phyloP scores from a whole-genome alignment of 768 basidiomycete genomes.

The Leucocoprinus leucothites region DNA sequence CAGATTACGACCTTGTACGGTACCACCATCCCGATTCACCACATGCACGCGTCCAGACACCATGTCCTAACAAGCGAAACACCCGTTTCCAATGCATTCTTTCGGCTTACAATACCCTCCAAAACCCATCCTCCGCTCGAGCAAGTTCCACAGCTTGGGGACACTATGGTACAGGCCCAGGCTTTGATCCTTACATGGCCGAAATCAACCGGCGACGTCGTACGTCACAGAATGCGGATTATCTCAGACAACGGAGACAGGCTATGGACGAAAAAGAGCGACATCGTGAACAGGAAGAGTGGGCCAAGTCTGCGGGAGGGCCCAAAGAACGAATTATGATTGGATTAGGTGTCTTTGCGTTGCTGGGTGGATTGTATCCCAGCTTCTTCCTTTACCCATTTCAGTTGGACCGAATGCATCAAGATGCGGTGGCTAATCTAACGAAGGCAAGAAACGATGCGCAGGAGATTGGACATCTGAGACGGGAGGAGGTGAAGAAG shows the following conservation, averaged over 20 bases:
- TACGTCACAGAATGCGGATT: constrained; percentile 32
- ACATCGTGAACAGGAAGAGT: constrained; percentile 31
- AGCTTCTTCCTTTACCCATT: constrained; percentile 31
- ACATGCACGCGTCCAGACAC: constrained; percentile 25
- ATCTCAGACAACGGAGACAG: constrained; percentile 9
- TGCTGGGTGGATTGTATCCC: constrained; percentile 15
- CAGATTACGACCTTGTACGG: constrained; percentile 75
- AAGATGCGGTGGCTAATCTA: constrained; percentile 53
- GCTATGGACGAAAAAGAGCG: constrained; percentile 13
- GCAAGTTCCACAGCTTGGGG: constrained; percentile 11
- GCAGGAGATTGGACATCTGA: constrained; percentile 47
- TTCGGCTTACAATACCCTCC: constrained; percentile 58
- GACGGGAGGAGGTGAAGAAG: constrained; percentile 48
- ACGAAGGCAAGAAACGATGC: constrained; percentile 58
- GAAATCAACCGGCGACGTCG: constrained; percentile 52
- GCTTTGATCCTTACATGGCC: constrained; percentile 41
- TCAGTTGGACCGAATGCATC: constrained; percentile 42
- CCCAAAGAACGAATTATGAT: constrained; percentile 52
- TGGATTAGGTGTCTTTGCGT: constrained; percentile 36
- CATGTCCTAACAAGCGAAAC: constrained; percentile 47
- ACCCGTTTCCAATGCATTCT: constrained; percentile 63
- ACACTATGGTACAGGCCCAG: constrained; percentile 17
- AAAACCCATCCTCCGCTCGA: constrained; percentile 29
- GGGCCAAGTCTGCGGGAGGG: constrained; percentile 13
- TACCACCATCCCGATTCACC: constrained; percentile 69